Base-by-base conservation (phyloP, 306 rosid species). In the Casuarina cunninghamiana region DNA sequence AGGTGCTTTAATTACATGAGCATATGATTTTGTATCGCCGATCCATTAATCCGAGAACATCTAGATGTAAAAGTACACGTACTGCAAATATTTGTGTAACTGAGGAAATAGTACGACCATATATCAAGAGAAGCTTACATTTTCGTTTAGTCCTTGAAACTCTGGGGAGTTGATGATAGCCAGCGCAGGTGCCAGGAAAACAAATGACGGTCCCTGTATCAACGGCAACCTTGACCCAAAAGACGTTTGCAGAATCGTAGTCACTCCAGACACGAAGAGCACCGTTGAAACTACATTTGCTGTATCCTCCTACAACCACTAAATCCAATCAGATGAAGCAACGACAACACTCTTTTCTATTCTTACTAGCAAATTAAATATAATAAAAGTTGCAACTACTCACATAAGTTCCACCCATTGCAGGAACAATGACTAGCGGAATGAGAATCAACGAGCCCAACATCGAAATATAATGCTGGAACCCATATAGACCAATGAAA, bases 321-420 rank as follows among this genome's bases (percentile, higher is more conserved):
- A 85, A 89, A 85, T 83, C 78, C 67, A 78, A 86, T 90, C 83
- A 92, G 80, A 87, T 74, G 83, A 84, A 81, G 77, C 48, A 39
- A 83, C 44, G 72, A 74, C 72, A 45, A 57, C 38, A 77, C 43
- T 78, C 74, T 75, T 72, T 74, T 11, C 51, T 7, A 10, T 41
- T 41, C 48, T 75, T 21, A 15, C 53, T 57, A 43, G 68, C 41
- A 1, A 68, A 0, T 58, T 10, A 75, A n/a, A 50, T 2, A 10
- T 37, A 48, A 42, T 62, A 50, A 8, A 32, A 75, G 67, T 71
- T 3, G n/a, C 1, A 76, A 69, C 16, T 76, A 90, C 99, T 93
- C 87, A 96, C 99, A 43, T 88, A 81, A 85, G 87, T 83, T 75
- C 99, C 99, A 82, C 99, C 99, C 99, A 96, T 96, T n/a, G 99